Conservation (phyloP, 1,139 yeast species). For the Suhomyces choctaworum region DNA sequence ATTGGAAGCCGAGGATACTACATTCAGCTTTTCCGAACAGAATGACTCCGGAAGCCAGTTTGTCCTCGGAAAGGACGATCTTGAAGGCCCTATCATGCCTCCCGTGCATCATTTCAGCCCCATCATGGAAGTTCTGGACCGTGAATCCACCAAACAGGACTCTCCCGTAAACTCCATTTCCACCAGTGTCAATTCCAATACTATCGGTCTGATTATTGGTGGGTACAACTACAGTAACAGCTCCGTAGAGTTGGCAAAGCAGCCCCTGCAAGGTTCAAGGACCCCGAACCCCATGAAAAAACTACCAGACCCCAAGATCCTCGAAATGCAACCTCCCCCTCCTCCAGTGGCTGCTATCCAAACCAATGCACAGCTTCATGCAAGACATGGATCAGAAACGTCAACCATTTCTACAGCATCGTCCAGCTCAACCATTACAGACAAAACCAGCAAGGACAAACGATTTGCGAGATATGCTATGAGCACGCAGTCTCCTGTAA, state of each 20-base stretch:
- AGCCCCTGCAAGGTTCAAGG: conserved; percentile 4
- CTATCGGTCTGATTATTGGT: conserved; percentile 33
- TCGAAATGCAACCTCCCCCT: background rate
- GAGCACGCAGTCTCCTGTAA: conserved; percentile 35
- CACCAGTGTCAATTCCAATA: conserved; percentile 20
- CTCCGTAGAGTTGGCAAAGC: conserved; percentile 20
- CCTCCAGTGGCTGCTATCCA: conserved; percentile 4
- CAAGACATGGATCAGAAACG: conserved; percentile 40
- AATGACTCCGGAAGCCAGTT: conserved; percentile 30
- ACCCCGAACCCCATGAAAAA: conserved; percentile 4
- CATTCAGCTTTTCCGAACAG: conserved; percentile 29
- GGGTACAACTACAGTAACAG: conserved; percentile 32
- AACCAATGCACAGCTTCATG: conserved; percentile 22
- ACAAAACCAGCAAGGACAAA: conserved; percentile 37
- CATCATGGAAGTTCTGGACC: conserved; percentile 15
- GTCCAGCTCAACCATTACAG: conserved; percentile 35
- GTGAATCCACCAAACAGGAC: conserved; percentile 7
- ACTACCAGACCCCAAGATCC: background rate
- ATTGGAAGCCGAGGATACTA: conserved; percentile 4
- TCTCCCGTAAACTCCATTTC: conserved; percentile 9
- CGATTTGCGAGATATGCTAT: conserved; percentile 48
- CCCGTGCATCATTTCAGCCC: conserved; percentile 15
- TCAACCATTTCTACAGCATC: conserved; percentile 35
- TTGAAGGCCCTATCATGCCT: conserved; percentile 2
- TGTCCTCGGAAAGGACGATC: conserved; percentile 8